A percentile compares a stretch with the other conserved stretches of the same genome.
Evolutionary conservation across 306 rosid species (phyloP).

Genomic region (Neltuma alba): DNA sequence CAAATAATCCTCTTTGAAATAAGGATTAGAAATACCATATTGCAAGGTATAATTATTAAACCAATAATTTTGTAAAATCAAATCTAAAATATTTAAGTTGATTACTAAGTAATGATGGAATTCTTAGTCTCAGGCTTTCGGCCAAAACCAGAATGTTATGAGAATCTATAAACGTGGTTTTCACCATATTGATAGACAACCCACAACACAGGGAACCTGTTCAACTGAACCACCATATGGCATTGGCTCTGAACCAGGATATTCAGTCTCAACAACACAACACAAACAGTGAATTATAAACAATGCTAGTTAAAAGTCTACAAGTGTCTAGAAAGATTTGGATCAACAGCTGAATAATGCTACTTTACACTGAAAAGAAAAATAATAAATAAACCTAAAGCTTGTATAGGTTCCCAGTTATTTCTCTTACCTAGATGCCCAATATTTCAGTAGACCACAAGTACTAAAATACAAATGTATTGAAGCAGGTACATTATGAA

Average conservation of each 20-base stretch:
- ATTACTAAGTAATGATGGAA: neutral
- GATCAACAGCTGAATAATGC: too few relatives aligned
- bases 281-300: constrained; percentile 5
- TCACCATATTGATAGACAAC: neutral
- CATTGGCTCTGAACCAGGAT: constrained; percentile 2
- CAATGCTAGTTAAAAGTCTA: neutral
- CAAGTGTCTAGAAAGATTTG: too few relatives aligned
- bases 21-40: neutral
- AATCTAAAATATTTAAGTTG: neutral
- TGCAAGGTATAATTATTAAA: neutral
- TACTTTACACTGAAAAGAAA: too few relatives aligned
- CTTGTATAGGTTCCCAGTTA: neutral
- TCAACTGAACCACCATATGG: neutral
- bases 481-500: constrained; percentile 1
- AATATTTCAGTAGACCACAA: neutral
- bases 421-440: constrained; percentile 1
- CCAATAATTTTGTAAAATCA: constrained; percentile 7
- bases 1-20: neutral
- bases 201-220: neutral
- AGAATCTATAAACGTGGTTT: neutral
- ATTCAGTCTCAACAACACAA: neutral
- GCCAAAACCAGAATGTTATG: neutral
- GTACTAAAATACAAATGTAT: constrained; percentile 4
- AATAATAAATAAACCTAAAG: neutral
- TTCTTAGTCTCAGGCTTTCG: neutral